These are phyloP conservation scores for Cyclostephanos invisitatus DNA, from an alignment of 108 stramenopile genomes.

Conservation along the genomic window DNA sequence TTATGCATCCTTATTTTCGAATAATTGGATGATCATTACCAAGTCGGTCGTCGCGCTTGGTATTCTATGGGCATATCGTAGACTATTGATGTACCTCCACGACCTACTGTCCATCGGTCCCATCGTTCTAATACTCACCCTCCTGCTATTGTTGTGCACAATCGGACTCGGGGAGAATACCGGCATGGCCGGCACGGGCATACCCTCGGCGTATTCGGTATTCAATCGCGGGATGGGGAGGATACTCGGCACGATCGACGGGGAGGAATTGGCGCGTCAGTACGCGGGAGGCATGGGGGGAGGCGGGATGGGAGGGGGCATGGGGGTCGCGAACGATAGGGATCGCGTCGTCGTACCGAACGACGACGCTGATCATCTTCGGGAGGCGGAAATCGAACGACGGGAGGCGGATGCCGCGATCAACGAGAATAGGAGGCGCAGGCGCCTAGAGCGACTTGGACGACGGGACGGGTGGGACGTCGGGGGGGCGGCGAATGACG, in stretches of 20 bases:
- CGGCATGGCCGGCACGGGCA: constrained; percentile 44
- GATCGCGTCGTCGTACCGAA: background rate
- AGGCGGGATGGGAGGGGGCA: constrained; percentile 2
- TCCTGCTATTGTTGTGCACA: constrained; percentile 63
- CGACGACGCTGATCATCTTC: no score
- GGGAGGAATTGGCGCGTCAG: constrained; percentile 68
- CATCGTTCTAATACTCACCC: constrained; percentile 63
- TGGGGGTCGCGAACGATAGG: background rate
- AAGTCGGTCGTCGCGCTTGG: background rate
- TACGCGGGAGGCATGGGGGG: constrained; percentile 67
- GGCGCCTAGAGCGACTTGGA: constrained; percentile 36
- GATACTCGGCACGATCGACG: constrained; percentile 76
- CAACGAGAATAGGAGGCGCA: constrained; percentile 34
- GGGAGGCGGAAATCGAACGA: no score
- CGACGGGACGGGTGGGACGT: constrained; percentile 12
- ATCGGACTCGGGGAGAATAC: constrained; percentile 72
- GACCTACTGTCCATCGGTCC: constrained; percentile 68
- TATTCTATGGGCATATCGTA: constrained; percentile 21
- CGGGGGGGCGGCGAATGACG: constrained; percentile 10
- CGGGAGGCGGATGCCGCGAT: constrained; percentile 25
- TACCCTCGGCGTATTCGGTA: constrained; percentile 75
- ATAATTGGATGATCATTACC: background rate
- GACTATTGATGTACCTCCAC: constrained; percentile 28
- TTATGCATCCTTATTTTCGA: background rate
- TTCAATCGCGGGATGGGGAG: constrained; percentile 83